Conservation (phyloP, 164 flowering plant genomes). For the Hamamelis virginiana region DNA sequence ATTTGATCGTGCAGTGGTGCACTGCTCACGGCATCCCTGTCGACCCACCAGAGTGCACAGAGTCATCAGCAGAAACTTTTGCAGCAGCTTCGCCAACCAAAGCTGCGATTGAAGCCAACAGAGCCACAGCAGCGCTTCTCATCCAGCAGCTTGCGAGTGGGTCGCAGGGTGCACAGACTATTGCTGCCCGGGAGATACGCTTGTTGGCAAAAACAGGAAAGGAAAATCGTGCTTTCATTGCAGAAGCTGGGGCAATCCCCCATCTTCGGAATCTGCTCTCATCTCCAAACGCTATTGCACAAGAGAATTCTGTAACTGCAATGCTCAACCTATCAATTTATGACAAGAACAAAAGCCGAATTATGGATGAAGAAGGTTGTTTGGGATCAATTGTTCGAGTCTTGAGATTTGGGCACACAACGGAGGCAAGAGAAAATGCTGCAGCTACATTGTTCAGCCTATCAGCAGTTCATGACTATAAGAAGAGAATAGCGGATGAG, state of each 20-base stretch:
- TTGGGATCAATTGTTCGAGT: constrained; percentile 68
- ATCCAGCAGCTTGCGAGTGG: constrained; percentile 62
- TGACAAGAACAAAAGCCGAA: constrained; percentile 75
- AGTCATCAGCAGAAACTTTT: constrained; percentile 40
- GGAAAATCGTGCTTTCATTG: constrained; percentile 88
- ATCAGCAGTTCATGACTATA: constrained; percentile 84
- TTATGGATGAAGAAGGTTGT: constrained; percentile 83
- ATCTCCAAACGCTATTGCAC: constrained; percentile 59
- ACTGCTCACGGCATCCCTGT: constrained; percentile 54
- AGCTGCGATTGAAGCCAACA: constrained; percentile 80
- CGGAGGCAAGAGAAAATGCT: constrained; percentile 89
- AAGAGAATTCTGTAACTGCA: constrained; percentile 95
- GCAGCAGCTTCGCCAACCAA: constrained; percentile 41
- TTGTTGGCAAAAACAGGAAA: constrained; percentile 79
- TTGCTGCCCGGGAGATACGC: constrained; percentile 83
- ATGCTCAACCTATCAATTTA: constrained; percentile 84
- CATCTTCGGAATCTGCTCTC: constrained; percentile 60
- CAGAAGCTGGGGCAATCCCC: constrained; percentile 96
- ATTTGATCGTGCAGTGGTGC: constrained; percentile 84
- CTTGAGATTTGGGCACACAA: constrained; percentile 62
- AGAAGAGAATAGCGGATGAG: constrained; percentile 72
- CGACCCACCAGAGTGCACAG: constrained; percentile 54
- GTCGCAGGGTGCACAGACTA: constrained; percentile 49
- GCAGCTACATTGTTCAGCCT: constrained; percentile 97
- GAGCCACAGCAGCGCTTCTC: constrained; percentile 70